phyloP scores from a whole-genome alignment of 139 green algal genomes.

The Micromonas commoda region DNA sequence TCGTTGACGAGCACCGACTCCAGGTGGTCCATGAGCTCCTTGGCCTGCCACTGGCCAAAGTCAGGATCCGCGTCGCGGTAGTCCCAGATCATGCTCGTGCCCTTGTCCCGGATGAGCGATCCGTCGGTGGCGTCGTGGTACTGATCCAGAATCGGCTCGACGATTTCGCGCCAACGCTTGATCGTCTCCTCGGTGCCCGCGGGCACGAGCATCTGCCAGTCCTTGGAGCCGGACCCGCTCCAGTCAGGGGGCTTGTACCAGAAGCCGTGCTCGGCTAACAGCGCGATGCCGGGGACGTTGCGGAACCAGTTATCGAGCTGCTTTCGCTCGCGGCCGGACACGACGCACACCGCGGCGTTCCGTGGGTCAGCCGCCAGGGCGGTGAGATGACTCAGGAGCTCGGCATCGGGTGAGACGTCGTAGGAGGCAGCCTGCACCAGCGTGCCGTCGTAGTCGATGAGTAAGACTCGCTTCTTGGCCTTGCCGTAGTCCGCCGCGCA shows the following conservation, averaged over 20 bases:
- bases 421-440: slow-evolving; percentile 51
- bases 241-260: slow-evolving; percentile 1
- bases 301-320: slow-evolving; percentile 81
- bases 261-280: slow-evolving; percentile 30
- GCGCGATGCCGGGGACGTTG: neutral
- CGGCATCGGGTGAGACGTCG: slow-evolving; percentile 10
- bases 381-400: slow-evolving; percentile 52
- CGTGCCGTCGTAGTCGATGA: slow-evolving; percentile 98
- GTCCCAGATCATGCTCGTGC: slow-evolving; percentile 85
- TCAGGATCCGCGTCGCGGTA: slow-evolving; percentile 92
- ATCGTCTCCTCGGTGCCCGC: slow-evolving; percentile 8
- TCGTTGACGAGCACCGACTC: slow-evolving; percentile 88
- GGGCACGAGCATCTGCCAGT: slow-evolving; percentile 14
- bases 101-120: slow-evolving; percentile 85
- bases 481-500: slow-evolving; percentile 54
- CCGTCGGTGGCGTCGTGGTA: slow-evolving; percentile 94
- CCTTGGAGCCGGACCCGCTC: slow-evolving; percentile 24
- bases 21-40: slow-evolving; percentile 97
- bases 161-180: slow-evolving; percentile 24
- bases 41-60: slow-evolving; percentile 94
- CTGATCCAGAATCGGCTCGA: slow-evolving; percentile 49
- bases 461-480: slow-evolving; percentile 57
- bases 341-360: slow-evolving; percentile 80
- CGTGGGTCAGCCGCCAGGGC: slow-evolving; percentile 58
- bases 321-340: slow-evolving; percentile 64